Base-by-base conservation (phyloP, 106 monocot species). In the Acorus gramineus region DNA sequence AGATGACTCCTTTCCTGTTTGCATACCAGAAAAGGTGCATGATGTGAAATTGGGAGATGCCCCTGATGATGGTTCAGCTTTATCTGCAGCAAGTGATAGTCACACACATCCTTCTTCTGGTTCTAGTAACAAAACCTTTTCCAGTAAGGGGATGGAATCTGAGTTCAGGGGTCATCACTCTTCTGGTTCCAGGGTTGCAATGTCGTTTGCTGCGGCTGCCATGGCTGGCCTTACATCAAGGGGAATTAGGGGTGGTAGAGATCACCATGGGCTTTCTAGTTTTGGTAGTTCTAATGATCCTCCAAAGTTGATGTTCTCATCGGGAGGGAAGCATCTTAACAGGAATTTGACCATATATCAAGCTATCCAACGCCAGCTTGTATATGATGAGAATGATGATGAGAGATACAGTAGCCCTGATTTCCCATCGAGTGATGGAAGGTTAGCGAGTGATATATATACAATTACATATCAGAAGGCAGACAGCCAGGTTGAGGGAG, bases 121-220 rank as follows among this genome's bases (percentile, higher is more conserved):
- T 49, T 77, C 85, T 59, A 82, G 52, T 71, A 82, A 76, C 61
- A 85, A 60, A 77, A 77, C 60, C 59, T 54, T 57, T 45, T 60
- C 73, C 59, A 42, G 11, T 12, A 82, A 76, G 61, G 74, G 71
- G 4, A 4, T 69, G 45, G 87, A 85, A 4, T 74, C 78, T 55
- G 91, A 91, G 46, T 74, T 86, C 4, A 77, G 86, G 52, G 77
- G 74, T 72, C 74, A 71, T 56, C 79, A 69, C 54, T 57, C 78
- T 61, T 85, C 85, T 77, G 79, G 85, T 71, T 87, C 98, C 59
- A 84, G 92, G 57, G 88, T 86, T 53, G 78, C 93, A 8, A 84
- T 94, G 94, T 94, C 94, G 66, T 94, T 94, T 86, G 94, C 89
- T 64, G 84, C 98, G 63, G 98, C 98, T 75, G 88, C 96, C 12